Percentiles rank a stretch among this genome's conserved stretches.
Conservation (phyloP, 164 flowering plant genomes). For the Chimonanthus salicifolius region DNA sequence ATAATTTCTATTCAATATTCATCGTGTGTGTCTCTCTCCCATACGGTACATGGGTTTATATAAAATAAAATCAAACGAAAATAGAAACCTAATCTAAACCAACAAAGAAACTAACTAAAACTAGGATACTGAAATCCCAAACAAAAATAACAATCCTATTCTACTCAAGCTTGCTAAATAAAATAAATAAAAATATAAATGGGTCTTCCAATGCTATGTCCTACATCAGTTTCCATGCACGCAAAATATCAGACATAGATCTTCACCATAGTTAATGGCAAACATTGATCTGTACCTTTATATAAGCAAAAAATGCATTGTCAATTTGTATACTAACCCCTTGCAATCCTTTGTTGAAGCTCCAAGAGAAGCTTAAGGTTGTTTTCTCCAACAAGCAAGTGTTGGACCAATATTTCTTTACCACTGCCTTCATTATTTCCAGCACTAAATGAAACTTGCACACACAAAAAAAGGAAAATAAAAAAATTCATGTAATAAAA, state of each 20-base stretch:
- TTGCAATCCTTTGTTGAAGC: conserved; percentile 47
- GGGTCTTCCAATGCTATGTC: too few relatives aligned
- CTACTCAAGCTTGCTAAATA: too few relatives aligned
- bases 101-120: too few relatives aligned
- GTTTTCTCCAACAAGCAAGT: conserved; percentile 78
- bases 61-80: too few relatives aligned
- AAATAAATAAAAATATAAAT: too few relatives aligned
- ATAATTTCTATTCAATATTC: too few relatives aligned
- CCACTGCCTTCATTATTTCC: conserved; percentile 34
- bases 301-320: not conserved
- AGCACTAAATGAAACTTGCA: conserved; percentile 54
- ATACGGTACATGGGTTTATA: too few relatives aligned
- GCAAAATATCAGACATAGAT: not conserved
- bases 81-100: too few relatives aligned
- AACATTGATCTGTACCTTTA: not conserved
- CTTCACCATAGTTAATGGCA: not conserved
- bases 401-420: conserved; percentile 80
- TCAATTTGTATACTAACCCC: conserved; percentile 33
- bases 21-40: too few relatives aligned
- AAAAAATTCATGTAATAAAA: not conserved
- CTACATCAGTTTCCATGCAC: too few relatives aligned
- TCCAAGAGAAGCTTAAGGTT: conserved; percentile 59
- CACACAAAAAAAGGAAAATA: not conserved
- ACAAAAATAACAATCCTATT: too few relatives aligned
- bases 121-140: too few relatives aligned